phyloP scores from a whole-genome alignment of 192 early-diverging fungal species.

The Phycomyces nitens region DNA sequence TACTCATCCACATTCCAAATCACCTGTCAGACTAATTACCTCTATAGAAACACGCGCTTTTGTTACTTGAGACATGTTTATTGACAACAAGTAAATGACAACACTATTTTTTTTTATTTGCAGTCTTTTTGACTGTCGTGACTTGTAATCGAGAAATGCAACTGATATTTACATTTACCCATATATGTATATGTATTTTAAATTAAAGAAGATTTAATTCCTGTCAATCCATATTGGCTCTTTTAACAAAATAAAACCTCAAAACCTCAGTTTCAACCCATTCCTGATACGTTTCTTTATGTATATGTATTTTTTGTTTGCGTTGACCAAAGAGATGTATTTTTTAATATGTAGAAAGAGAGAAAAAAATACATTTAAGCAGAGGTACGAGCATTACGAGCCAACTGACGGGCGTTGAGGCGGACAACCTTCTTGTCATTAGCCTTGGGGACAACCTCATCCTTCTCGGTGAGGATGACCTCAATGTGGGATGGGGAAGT shows the following conservation, averaged over 20 bases:
- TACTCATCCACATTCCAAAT: too few relatives aligned
- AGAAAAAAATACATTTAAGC: slow-evolving; percentile 22
- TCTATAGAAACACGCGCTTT: slow-evolving; percentile 35
- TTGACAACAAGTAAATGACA: slow-evolving; percentile 1
- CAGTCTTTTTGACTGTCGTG: not conserved
- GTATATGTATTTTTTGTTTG: not conserved
- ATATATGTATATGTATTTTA: not conserved
- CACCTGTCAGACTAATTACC: not conserved
- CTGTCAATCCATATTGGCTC: too few relatives aligned
- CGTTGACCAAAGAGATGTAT: not conserved
- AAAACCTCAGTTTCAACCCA: not conserved
- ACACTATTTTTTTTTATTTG: not conserved
- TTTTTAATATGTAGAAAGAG: slow-evolving; percentile 1
- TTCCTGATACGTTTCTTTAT: not conserved
- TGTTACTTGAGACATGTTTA: slow-evolving; percentile 7
- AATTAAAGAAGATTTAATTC: too few relatives aligned
- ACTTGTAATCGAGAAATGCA: not conserved
- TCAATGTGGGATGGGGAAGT: slow-evolving; percentile 93
- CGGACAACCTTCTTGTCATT: slow-evolving; percentile 45
- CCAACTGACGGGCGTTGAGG: slow-evolving; percentile 51
- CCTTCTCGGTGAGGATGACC: slow-evolving; percentile 87
- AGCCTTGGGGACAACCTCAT: slow-evolving; percentile 71
- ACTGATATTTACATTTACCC: too few relatives aligned
- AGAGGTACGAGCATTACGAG: slow-evolving; percentile 43
- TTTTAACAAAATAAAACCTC: not conserved